Evolutionary conservation across 2,329 filamentous ascomycete species (phyloP), one percentile per base, ranked within the genome.

Genomic region (Pyricularia pennisetigena): DNA sequence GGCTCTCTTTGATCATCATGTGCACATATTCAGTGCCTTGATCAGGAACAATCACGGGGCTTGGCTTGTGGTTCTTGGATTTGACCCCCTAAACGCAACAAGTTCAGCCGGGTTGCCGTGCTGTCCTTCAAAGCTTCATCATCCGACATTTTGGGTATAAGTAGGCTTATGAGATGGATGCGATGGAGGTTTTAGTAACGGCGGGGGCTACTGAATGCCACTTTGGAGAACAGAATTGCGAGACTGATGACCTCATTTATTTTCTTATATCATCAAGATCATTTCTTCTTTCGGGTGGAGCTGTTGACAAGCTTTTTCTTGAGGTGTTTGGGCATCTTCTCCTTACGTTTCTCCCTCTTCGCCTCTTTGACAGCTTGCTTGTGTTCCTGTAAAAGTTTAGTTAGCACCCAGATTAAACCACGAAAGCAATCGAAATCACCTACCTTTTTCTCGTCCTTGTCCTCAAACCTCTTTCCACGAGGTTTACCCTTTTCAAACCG

Each of bases 281-380:
- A 85, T 76, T 86, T 89, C 81, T 91, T 90, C 74, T 85, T 87
- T 72, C 87, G 82, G 68, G 86, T 82, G 20, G 84, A 83, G 71
- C 82, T 82, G 68, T 84, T 85, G 29, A 97, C 86, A 69, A 97
- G 79, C 76, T 90, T 92, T 83, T 97, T 98, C 85, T 99, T 99
- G 41, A 97, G 72, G 76, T 96, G 88, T 81, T 99, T 99, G 0
- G 95, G 94, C 80, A 99, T 97, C 83, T 99, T 99, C 4, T 92
- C 91, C 78, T 94, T 92, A 70, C 95, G 84, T 82, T 96, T 93
- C 78, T 97, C 94, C 49, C 93, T 88, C 82, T 97, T 97, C 74
- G 94, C 94, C 75, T 97, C 94, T 80, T 98, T 99, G 72, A 97
- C 90, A 1, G 90, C 90, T 76, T 88, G 86, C 78, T 99, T 99